Evolutionary conservation across 2,329 filamentous ascomycete species (phyloP), one percentile per base, ranked within the genome.

Genomic region (Stagonosporopsis cucurbitacearum): DNA sequence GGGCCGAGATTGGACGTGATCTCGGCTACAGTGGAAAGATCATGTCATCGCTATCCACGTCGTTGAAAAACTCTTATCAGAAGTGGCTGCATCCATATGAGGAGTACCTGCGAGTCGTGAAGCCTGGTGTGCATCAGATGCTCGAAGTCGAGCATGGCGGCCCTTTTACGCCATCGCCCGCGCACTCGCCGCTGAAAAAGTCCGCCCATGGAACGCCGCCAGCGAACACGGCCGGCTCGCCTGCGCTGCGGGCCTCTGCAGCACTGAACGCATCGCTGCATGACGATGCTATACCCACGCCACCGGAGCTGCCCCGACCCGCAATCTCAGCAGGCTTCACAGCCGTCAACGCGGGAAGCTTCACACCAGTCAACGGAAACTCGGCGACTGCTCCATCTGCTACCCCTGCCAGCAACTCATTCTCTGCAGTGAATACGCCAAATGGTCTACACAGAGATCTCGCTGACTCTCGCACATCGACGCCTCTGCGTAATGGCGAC

Each of bases 11-110:
- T 66, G 95, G 95, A 30, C 88, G 95, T 69, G 95, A 98, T 73
- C 80, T 99, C 43, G 95, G 95, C 50, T 99, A 99, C 77, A 98
- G 94, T 72, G 95, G 95, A 72, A 99, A 99, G 80, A 99, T 99
- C 61, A 99, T 99, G 95, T 98, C 94, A 2, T 98, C 95, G 8
- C 80, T 99, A 42, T 99, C 95, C 6, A 99, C 95, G 0, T 98
- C 95, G 5, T 84, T 99, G 37, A 99, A 98, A 75, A 99, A 99
- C 75, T 98, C 95, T 0, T 99, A 96, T 68, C 92, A 96, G 74
- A 88, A 94, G 77, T 99, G 95, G 91, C 86, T 99, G 3, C 91
- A 92, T 70, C 95, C 95, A 0, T 99, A 98, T 68, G 95, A 99
- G 76, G 92, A 98, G 60, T 99, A 96, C 72, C 80, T 99, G 39